A percentile compares a stretch with the other conserved stretches of the same genome.
These are phyloP conservation scores for Dendrobium catenatum DNA, from an alignment of 106 monocot species.

Conservation along the genomic window DNA sequence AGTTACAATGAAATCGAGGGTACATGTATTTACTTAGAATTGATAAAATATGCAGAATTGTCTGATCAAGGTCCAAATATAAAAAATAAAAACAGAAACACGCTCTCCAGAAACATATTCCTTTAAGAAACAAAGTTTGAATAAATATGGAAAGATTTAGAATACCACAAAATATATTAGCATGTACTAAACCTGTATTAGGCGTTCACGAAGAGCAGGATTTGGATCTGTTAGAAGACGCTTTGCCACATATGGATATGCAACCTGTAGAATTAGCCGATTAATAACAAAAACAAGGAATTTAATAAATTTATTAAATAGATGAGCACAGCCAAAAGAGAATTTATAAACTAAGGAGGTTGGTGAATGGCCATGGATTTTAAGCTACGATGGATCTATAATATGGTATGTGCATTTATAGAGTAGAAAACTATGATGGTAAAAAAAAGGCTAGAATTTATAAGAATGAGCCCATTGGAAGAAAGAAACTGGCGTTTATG, in stretches of 20 bases:
- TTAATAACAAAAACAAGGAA: constrained; percentile 3
- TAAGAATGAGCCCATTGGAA: not conserved
- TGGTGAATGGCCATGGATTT: not conserved
- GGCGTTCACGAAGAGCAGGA: constrained; percentile 94
- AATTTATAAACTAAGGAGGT: not conserved
- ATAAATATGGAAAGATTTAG: not conserved
- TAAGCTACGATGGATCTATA: not conserved
- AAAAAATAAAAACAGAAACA: too few species aligned
- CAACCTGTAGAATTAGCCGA: constrained; percentile 46
- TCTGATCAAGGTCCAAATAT: too few species aligned
- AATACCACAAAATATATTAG: constrained; percentile 1
- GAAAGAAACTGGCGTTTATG: not conserved
- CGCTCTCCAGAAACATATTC: not conserved
- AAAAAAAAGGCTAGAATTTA: not conserved
- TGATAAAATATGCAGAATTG: too few species aligned
- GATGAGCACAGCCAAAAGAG: not conserved
- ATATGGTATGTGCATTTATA: not conserved
- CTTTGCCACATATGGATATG: constrained; percentile 96
- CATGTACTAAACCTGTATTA: constrained; percentile 63
- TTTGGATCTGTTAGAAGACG: constrained; percentile 97
- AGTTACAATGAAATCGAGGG: too few species aligned
- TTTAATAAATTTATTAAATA: constrained; percentile 5
- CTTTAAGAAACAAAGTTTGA: not conserved
- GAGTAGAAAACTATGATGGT: not conserved
- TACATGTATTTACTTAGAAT: too few species aligned